Conservation (phyloP, 345 rosid genomes). For the Brassica rapa region DNA sequence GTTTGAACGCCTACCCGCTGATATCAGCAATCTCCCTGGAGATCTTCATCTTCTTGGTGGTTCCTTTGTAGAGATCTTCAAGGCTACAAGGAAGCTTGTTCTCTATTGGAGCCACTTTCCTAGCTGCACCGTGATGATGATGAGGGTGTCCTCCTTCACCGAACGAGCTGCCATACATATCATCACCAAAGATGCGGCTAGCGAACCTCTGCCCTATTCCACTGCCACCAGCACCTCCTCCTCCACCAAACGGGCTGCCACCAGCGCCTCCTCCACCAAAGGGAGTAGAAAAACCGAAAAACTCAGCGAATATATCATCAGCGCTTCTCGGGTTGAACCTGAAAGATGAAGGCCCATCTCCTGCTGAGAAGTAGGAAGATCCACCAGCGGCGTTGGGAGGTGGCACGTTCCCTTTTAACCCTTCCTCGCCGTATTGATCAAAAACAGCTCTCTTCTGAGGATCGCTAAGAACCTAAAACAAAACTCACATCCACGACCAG, state of each 20-base stretch:
- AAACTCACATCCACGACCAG: slow-evolving; percentile 15
- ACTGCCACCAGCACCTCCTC: slow-evolving; percentile 35
- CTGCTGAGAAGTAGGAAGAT: slow-evolving; percentile 71
- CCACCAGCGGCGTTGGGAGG: slow-evolving; percentile 61
- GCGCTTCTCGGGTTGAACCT: slow-evolving; percentile 69
- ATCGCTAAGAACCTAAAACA: slow-evolving; percentile 71
- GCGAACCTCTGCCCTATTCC: slow-evolving; percentile 51
- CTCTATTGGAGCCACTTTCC: slow-evolving; percentile 56
- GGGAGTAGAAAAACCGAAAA: slow-evolving; percentile 64
- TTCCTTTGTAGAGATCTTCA: slow-evolving; percentile 62
- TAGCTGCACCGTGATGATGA: slow-evolving; percentile 39
- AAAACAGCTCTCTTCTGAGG: slow-evolving; percentile 72
- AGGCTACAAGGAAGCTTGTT: slow-evolving; percentile 58
- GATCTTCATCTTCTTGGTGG: slow-evolving; percentile 68
- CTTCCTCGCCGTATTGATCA: slow-evolving; percentile 82
- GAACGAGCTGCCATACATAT: slow-evolving; percentile 48
- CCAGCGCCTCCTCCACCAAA: slow-evolving; percentile 48
- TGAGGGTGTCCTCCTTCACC: slow-evolving; percentile 54
- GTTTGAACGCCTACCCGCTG: slow-evolving; percentile 49
- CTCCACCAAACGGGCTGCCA: slow-evolving; percentile 57
- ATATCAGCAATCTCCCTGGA: slow-evolving; percentile 55
- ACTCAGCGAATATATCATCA: slow-evolving; percentile 69
- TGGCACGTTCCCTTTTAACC: slow-evolving; percentile 73
- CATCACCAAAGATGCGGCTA: slow-evolving; percentile 66
- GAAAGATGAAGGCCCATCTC: slow-evolving; percentile 65